Conservation (phyloP, 768 basidiomycete species). For the Leccinum sublutescens region DNA sequence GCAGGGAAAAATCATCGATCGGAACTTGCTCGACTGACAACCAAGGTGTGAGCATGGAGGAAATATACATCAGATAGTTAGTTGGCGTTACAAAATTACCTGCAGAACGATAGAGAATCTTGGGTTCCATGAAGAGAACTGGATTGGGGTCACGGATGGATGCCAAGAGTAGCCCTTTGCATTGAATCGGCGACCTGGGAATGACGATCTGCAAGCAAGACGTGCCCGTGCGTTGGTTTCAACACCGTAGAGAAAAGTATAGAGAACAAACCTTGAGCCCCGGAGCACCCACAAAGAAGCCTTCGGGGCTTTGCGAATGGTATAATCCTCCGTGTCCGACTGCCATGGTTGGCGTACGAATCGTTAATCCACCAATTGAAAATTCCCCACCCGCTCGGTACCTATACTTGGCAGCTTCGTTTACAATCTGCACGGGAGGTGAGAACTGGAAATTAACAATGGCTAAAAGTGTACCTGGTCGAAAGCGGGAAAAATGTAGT, state of each 20-base stretch:
- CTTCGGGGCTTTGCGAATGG: constrained; percentile 94
- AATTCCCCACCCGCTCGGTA: constrained; percentile 86
- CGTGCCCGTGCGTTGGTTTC: neutral
- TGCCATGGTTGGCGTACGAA: constrained; percentile 86
- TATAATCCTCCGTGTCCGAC: constrained; percentile 93
- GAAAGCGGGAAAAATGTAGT: constrained; percentile 93
- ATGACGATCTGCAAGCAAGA: constrained; percentile 60
- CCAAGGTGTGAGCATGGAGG: constrained; percentile 3
- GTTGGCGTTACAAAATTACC: constrained; percentile 36
- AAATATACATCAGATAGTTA: neutral
- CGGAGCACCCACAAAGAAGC: constrained; percentile 88
- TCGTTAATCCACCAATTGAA: constrained; percentile 78
- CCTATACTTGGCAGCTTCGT: constrained; percentile 91
- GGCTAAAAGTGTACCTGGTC: constrained; percentile 63
- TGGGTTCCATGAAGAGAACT: constrained; percentile 93
- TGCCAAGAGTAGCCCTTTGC: constrained; percentile 85
- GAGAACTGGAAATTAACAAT: neutral
- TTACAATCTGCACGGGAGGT: constrained; percentile 64
- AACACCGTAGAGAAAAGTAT: neutral
- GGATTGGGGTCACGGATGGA: constrained; percentile 93
- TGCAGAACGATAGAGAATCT: constrained; percentile 89
- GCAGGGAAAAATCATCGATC: constrained; percentile 81
- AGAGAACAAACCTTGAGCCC: constrained; percentile 68
- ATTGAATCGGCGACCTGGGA: constrained; percentile 91
- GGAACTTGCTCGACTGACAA: constrained; percentile 85